These are phyloP conservation scores for Trichopus zeylanicus DNA, from an alignment of 116 monocot species.

Conservation along the genomic window DNA sequence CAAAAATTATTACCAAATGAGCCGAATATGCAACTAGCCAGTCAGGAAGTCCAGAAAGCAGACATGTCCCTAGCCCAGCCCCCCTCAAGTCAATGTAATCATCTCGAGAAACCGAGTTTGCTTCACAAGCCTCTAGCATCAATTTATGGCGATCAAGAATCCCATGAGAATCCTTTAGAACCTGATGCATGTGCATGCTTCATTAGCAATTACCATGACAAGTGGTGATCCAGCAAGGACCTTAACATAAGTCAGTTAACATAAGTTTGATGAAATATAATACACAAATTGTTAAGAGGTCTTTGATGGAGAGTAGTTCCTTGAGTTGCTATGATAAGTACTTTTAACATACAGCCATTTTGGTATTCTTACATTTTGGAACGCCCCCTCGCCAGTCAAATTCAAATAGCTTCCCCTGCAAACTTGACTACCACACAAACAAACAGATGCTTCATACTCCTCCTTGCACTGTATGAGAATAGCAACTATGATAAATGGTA, in stretches of 20 bases:
- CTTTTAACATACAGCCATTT: neutral
- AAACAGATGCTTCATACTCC: slow-evolving; percentile 97
- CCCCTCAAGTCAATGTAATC: slow-evolving; percentile 72
- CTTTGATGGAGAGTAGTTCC: neutral
- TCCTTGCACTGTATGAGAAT: slow-evolving; percentile 82
- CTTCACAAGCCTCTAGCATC: slow-evolving; percentile 88
- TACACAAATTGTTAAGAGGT: neutral
- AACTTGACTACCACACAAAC: slow-evolving; percentile 94
- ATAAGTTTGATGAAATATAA: neutral
- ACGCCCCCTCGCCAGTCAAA: slow-evolving; percentile 88
- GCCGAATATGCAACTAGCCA: slow-evolving; percentile 98
- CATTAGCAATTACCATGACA: neutral
- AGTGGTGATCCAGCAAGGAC: neutral
- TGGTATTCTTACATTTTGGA: slow-evolving; percentile 58
- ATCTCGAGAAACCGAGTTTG: slow-evolving; percentile 71
- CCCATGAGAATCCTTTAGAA: slow-evolving; percentile 85
- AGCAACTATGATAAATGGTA: neutral
- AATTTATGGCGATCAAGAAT: slow-evolving; percentile 86
- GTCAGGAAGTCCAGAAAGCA: slow-evolving; percentile 80
- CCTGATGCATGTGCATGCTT: slow-evolving; percentile 24
- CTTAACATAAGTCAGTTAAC: neutral
- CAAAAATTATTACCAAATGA: slow-evolving; percentile 50
- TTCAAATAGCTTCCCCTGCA: slow-evolving; percentile 98
- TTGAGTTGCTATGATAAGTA: too few species aligned
- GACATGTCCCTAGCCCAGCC: slow-evolving; percentile 87